These are phyloP conservation scores for Boletus smithii DNA, from an alignment of 1,284 basidiomycete genomes.

Conservation along the genomic window DNA sequence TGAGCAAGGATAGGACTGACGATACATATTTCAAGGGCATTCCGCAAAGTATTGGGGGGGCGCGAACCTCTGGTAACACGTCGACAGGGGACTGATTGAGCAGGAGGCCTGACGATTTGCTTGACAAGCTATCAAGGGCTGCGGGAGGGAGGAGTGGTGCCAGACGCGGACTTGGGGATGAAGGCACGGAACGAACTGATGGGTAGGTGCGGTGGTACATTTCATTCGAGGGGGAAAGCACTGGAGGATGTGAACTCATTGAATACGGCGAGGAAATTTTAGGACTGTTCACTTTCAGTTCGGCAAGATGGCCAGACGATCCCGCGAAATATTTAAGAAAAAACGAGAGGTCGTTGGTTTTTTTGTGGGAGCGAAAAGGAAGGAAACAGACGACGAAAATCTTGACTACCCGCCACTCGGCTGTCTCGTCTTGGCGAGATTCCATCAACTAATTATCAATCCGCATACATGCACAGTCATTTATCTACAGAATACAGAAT, in stretches of 20 bases:
- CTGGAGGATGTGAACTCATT: constrained; percentile 19
- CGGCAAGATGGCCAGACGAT: no score
- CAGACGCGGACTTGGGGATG: constrained; percentile 38
- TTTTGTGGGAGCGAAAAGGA: no score
- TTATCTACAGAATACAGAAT: no score
- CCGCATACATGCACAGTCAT: no score
- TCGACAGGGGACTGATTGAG: constrained; percentile 35
- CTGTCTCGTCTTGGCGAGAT: neutral
- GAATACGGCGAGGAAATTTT: neutral
- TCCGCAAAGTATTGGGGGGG: constrained; percentile 44
- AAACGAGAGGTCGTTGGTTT: no score
- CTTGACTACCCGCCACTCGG: constrained; percentile 16
- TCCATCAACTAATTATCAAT: no score
- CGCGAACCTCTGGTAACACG: constrained; percentile 24
- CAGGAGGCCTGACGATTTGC: constrained; percentile 32
- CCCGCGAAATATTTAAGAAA: no score
- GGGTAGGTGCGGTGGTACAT: constrained; percentile 45
- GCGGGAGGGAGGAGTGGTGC: constrained; percentile 38
- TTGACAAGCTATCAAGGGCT: constrained; percentile 30
- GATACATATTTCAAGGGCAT: constrained; percentile 62
- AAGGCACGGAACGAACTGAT: constrained; percentile 38
- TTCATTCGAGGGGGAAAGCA: constrained; percentile 35
- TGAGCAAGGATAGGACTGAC: constrained; percentile 38
- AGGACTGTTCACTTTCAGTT: constrained; percentile 19
- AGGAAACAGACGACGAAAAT: neutral